Evolutionary conservation across 1,139 yeast genomes (phyloP), one percentile per base, ranked within the genome.

Genomic region (Pneumocystis jirovecii): DNA sequence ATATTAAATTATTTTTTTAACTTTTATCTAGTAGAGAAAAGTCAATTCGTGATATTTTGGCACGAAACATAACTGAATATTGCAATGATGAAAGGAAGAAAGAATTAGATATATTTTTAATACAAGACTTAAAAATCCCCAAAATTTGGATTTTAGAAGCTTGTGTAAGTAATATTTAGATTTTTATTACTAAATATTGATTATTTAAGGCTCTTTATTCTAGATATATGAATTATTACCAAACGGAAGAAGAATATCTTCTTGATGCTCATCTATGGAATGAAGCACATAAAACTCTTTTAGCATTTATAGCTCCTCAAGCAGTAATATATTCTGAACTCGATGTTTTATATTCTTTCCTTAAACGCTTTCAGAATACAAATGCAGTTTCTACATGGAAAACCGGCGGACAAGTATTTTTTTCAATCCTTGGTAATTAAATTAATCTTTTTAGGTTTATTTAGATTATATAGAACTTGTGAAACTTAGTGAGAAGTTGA

Each of bases 231-330:
- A 81, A 81, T 1, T 82, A 86, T 64, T 80, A 77, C 69, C 78
- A 85, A 77, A 78, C 80, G 10, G 91, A 89, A 69, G 83, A 85
- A 1, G 78, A 80, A 63, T 82, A 85, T 31, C 80, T 87, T 63
- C 74, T 89, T 1, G 79, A 78, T n/a, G 96, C 96, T 0, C 77
- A 77, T 19, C 74, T 81, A 63, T 83, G 83, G 79, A 78, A 76
- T 0, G 84, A 82, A 61, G 96, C 96, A 0, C 95, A 88, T 70
- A 74, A 76, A 1, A 77, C 83, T 0, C 77, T 88, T 3, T 72
- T 83, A 2, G 72, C 76, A 2, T 74, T 79, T 19, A 85, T 90
- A 57, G 97, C 93, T 0, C 97, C 97, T 12, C 71, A 74, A 61
- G 80, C 84, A 37, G 81, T 85, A 40, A 80, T 87, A 39, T 77